Evolutionary conservation across 495 filamentous ascomycete genomes (phyloP).

Genomic region (Penicillium parvum): DNA sequence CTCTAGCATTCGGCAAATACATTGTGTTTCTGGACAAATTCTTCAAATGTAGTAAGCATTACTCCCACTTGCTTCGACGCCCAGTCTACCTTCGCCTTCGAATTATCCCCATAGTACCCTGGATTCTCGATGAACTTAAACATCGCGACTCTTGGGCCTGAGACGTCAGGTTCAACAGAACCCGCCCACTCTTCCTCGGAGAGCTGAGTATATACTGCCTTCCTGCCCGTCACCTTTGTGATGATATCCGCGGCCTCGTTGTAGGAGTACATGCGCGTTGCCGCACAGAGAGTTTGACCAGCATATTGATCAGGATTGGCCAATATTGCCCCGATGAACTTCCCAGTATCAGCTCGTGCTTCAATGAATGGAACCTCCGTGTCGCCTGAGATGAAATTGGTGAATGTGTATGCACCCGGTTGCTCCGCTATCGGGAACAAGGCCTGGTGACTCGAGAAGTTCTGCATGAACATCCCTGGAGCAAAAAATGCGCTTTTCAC

Average conservation of each 20-base stretch:
- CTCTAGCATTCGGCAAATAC: no score
- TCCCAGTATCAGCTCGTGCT: slow-evolving; percentile 48
- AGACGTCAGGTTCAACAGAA: slow-evolving; percentile 33
- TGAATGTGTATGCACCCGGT: no score
- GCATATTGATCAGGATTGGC: slow-evolving; percentile 17
- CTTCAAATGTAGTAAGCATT: no score
- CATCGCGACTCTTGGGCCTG: slow-evolving; percentile 50
- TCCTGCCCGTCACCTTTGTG: slow-evolving; percentile 45
- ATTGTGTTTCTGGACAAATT: no score
- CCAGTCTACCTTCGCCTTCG: no score
- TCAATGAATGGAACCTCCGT: slow-evolving; percentile 51
- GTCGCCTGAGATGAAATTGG: no score
- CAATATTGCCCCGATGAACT: slow-evolving; percentile 50
- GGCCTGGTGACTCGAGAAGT: slow-evolving; percentile 24
- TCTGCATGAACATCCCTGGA: slow-evolving; percentile 58
- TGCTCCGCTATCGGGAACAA: slow-evolving; percentile 15
- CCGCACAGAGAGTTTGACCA: slow-evolving; percentile 33
- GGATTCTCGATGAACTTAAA: slow-evolving; percentile 44
- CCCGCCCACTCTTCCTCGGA: slow-evolving; percentile 43
- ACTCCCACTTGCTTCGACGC: no score
- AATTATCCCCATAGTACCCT: slow-evolving; percentile 55
- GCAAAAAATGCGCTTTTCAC: slow-evolving; percentile 53
- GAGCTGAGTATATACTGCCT: slow-evolving; percentile 39
- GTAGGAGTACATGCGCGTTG: slow-evolving; percentile 46
- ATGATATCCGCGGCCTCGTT: slow-evolving; percentile 46